Evolutionary conservation across 2,329 filamentous ascomycete genomes (phyloP), one percentile per base, ranked within the genome.

Genomic region (Sporothrix curviconia): DNA sequence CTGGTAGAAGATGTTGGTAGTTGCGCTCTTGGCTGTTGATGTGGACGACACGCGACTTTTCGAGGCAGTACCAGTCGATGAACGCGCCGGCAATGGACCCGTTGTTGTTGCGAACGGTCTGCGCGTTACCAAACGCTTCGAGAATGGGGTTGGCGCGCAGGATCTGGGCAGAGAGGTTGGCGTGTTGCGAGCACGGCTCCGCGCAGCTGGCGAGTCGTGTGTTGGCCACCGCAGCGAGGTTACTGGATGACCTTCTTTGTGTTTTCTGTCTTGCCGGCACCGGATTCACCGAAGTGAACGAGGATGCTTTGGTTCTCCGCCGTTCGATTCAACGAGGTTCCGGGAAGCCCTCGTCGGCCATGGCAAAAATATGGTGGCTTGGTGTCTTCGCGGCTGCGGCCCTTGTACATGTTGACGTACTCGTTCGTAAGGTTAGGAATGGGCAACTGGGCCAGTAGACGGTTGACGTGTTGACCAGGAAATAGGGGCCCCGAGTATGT

Each of bases 191-290:
- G 50, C 61, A 76, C 86, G 73, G 74, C 78, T 74, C 77, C 85
- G 75, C 71, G 81, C 69, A 2, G 42, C 17, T 2, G 86, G 80
- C 0, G 86, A 85, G 59, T 97, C 92, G 0, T 89, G n/a, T 84
- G 42, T 89, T 88, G 9, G 94, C 94, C 46, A 99, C 94, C 1
- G 94, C 91, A 14, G 94, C 94, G 43, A 99, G 83, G 68, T n/a
- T 99, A 99, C 67, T 99, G 95, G 56, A 99, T 99, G 64, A 99
- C 94, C 71, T 99, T 99, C 70, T 99, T 99, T 15, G 94, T 99
- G 69, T 99, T 99, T 70, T 99, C 94, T 0, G 94, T 99, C 75
- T 99, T 99, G 65, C 94, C 94, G 34, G 94, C 94, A 68, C 94
- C 94, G 17, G 94, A 99, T 75, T 99, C 94, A 72, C 94, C 94